These are phyloP conservation scores for Pichia manshurica DNA, from an alignment of 805 yeast species.

Conservation along the genomic window DNA sequence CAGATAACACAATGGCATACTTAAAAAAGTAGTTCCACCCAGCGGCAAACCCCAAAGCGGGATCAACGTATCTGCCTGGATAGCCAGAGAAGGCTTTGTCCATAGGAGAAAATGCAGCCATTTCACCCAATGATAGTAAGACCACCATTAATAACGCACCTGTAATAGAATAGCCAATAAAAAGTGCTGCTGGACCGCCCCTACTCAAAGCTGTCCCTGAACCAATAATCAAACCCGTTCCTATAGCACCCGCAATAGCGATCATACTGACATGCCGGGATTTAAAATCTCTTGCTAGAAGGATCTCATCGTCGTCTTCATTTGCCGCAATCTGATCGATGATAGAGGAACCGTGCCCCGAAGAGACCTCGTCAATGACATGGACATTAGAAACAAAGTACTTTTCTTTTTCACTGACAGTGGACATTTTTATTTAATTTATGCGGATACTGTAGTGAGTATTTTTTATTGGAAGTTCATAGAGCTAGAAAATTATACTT, in stretches of 20 bases:
- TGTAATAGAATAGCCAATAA: constrained; percentile 38
- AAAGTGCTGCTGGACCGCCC: constrained; percentile 39
- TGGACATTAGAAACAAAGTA: too few species aligned
- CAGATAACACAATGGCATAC: constrained; percentile 41
- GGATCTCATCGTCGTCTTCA: not conserved
- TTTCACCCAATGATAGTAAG: constrained; percentile 41
- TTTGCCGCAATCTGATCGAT: not conserved
- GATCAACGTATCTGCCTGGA: constrained; percentile 43
- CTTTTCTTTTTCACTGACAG: not conserved
- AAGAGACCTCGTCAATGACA: not conserved
- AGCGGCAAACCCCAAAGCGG: constrained; percentile 40
- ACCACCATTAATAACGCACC: constrained; percentile 37
- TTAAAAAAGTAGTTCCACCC: constrained; percentile 47
- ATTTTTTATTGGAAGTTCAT: too few species aligned
- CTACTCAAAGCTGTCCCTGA: constrained; percentile 35
- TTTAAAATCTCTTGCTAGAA: constrained; percentile 11
- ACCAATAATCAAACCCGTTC: constrained; percentile 41
- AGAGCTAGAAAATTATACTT: not conserved
- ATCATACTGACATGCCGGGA: constrained; percentile 41
- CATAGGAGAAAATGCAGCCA: constrained; percentile 42
- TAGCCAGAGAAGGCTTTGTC: constrained; percentile 43
- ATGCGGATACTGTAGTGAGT: not conserved
- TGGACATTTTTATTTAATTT: not conserved
- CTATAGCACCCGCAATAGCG: constrained; percentile 48
- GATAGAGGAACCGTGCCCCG: not conserved